These are phyloP conservation scores for Athelia sp. DNA, from an alignment of 1,284 basidiomycete species.

Conservation along the genomic window DNA sequence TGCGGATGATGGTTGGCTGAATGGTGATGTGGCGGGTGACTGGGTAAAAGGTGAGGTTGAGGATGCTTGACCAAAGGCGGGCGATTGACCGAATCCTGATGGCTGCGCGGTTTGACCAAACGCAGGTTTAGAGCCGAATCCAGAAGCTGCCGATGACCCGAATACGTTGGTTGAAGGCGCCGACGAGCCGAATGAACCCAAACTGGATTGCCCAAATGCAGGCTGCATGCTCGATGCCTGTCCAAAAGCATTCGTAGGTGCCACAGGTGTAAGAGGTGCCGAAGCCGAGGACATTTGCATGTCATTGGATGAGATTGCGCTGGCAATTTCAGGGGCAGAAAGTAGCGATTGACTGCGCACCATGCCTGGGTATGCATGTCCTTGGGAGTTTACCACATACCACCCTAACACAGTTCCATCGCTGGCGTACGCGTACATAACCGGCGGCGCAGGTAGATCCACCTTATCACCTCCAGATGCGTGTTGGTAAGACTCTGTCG, in stretches of 20 bases:
- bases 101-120: conserved; percentile 11
- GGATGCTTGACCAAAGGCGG: conserved; percentile 10
- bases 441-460: conserved; percentile 53
- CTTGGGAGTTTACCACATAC: conserved; percentile 59
- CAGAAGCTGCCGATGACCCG: conserved; percentile 4
- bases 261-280: neutral
- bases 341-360: conserved; percentile 12
- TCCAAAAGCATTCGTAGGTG: neutral
- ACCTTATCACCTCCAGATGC: conserved; percentile 40
- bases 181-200: conserved; percentile 9
- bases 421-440: conserved; percentile 74
- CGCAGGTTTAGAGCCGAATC: conserved; percentile 14
- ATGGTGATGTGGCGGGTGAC: conserved; percentile 11
- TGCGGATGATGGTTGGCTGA: conserved; percentile 10
- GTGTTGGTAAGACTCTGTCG: conserved; percentile 33
- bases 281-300: neutral
- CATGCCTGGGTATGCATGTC: conserved; percentile 54
- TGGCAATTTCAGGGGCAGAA: neutral
- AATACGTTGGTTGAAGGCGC: conserved; percentile 4
- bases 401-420: conserved; percentile 80
- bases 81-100: conserved; percentile 14
- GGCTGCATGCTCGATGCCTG: conserved; percentile 4
- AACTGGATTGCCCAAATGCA: conserved; percentile 8
- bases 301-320: neutral
- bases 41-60: conserved; percentile 13